phyloP scores from a whole-genome alignment of 495 filamentous ascomycete genomes.

The Hypoxylon crocopeplum region DNA sequence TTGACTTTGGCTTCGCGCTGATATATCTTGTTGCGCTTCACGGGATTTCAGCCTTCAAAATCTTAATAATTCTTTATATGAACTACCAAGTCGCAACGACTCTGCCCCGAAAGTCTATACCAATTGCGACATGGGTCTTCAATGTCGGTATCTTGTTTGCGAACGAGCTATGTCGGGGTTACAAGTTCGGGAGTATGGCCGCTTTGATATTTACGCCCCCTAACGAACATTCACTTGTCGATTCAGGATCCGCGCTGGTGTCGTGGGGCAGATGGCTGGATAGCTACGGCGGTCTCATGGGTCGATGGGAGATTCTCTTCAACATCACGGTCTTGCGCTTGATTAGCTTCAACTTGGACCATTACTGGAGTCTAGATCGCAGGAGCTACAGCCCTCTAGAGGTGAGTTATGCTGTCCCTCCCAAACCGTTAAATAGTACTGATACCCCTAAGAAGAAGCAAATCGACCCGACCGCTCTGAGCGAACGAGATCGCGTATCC shows the following conservation, averaged over 20 bases:
- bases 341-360: conserved; percentile 96
- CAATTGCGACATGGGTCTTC: conserved; percentile 88
- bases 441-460: conserved; percentile 94
- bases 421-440: conserved; percentile 47
- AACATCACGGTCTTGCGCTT: conserved; percentile 93
- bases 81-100: conserved; percentile 81
- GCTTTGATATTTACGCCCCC: conserved; percentile 52
- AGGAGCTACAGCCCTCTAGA: conserved; percentile 74
- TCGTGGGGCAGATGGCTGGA: conserved; percentile 74
- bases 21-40: conserved; percentile 81
- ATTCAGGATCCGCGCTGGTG: conserved; percentile 49
- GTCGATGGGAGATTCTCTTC: conserved; percentile 94
- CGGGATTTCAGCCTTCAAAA: conserved; percentile 83
- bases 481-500: conserved; percentile 83
- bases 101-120: conserved; percentile 71
- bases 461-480: conserved; percentile 82
- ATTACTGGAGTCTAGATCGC: conserved; percentile 86
- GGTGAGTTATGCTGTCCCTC: conserved; percentile 63
- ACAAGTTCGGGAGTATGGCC: conserved; percentile 70
- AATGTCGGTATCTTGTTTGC: conserved; percentile 86
- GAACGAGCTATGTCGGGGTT: conserved; percentile 85
- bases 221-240: conserved; percentile 36
- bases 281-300: conserved; percentile 77
- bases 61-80: conserved; percentile 76
- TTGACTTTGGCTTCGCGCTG: conserved; percentile 83